Base-by-base conservation (phyloP, 2,329 filamentous ascomycete genomes). In the Arthrobotrys entomopaga region DNA sequence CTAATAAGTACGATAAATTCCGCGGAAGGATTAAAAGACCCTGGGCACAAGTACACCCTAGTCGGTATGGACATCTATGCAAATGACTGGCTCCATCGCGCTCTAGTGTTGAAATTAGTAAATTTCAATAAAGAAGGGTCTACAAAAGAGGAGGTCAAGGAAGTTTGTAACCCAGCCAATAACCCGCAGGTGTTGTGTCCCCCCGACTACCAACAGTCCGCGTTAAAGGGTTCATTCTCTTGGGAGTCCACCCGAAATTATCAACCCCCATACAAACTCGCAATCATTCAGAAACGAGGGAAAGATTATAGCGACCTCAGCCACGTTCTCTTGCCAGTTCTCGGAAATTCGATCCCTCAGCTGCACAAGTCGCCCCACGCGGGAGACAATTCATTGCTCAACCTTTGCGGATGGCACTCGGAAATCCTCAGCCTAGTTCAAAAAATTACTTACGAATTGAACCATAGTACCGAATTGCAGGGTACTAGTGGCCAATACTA, bases 201-300 rank as follows among this genome's bases (percentile, higher is more conserved):
- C n/a, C n/a, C n/a, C n/a, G n/a, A n/a, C n/a, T n/a, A n/a, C n/a
- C 29, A 34, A 6, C 29, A 34, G 10, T 10, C 29, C 2, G 10
- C 29, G 29, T 10, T 10, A 34, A 8, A 34, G 29, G 10, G 29
- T 10, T 8, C 29, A 6, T 7, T 34, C 5, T 5, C 13, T 13
- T n/a, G 1, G 20, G 19, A 1, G 1, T 50, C 46, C 2, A 50
- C 3, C 1, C 2, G 19, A 13, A 19, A 19, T 3, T 22, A 19
- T 20, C 29, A 38, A 20, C 38, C 19, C 11, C 53, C 29, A 4
- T 57, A 42, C 15, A 57, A 57, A 24, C 16, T 57, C n/a, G 29
- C 38, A 5, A 16, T 57, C 16, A 40, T 57, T 4, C 26, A 20
- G 40, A 42, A 57, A 24, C 5, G 42, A 40, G 13, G 11, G 15